Percentiles rank a stretch among this genome's conserved stretches.
Evolutionary conservation across 2,329 filamentous ascomycete genomes (phyloP).

Genomic region (Didymosphaeria variabile): DNA sequence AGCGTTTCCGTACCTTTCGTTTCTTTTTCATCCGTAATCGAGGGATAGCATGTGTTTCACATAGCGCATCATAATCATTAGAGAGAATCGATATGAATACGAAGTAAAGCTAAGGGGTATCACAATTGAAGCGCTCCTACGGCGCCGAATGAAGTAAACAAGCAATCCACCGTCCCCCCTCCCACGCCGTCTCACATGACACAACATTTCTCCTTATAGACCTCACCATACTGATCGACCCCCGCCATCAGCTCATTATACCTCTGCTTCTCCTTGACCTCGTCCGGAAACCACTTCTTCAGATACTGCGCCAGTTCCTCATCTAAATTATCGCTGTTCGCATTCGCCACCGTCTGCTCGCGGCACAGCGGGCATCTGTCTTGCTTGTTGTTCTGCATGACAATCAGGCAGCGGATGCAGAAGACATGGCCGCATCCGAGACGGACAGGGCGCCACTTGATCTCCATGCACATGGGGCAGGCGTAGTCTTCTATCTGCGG

Average conservation of each 20-base stretch:
- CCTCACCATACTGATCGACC: constrained; percentile 74
- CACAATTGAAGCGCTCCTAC: neutral
- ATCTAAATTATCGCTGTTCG: constrained; percentile 77
- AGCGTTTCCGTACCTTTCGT: neutral
- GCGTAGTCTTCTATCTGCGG: constrained; percentile 86
- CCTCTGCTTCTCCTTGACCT: constrained; percentile 66
- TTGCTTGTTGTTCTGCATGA: constrained; percentile 76
- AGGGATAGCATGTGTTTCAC: too few species aligned
- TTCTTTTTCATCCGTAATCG: neutral
- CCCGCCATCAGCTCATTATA: constrained; percentile 81
- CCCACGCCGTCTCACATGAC: constrained; percentile 65
- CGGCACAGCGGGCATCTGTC: constrained; percentile 80
- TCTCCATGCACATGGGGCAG: constrained; percentile 80
- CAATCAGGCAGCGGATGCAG: constrained; percentile 83
- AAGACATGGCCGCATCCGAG: constrained; percentile 80
- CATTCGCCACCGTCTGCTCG: constrained; percentile 73
- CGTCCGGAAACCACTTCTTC: constrained; percentile 79
- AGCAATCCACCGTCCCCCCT: too few species aligned
- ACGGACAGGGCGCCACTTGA: constrained; percentile 84
- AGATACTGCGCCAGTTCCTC: constrained; percentile 72
- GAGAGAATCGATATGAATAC: too few species aligned
- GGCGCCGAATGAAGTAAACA: too few species aligned
- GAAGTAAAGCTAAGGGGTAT: neutral
- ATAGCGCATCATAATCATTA: too few species aligned
- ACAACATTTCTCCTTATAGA: constrained; percentile 67